These are phyloP conservation scores for Arabidopsis arenosa DNA, from an alignment of 345 rosid species.

Conservation along the genomic window DNA sequence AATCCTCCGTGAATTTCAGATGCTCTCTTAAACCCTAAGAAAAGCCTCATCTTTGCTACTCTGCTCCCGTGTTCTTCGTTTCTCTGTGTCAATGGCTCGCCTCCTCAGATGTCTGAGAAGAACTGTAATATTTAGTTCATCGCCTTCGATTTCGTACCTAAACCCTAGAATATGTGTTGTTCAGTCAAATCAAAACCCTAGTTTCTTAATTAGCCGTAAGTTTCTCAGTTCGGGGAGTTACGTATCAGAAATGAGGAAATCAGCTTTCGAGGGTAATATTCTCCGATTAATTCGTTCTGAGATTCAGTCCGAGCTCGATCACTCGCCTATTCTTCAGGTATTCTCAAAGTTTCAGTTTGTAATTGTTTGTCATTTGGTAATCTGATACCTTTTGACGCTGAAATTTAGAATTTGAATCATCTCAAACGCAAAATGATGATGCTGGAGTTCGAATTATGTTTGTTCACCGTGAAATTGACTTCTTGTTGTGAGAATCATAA, in stretches of 20 bases:
- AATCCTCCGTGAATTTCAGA: background rate
- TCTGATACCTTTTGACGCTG: background rate
- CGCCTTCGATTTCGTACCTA: constrained; percentile 11
- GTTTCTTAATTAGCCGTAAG: background rate
- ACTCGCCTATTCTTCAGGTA: constrained; percentile 48
- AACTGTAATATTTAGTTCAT: constrained; percentile 27
- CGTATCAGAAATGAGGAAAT: constrained; percentile 70
- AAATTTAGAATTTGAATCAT: background rate
- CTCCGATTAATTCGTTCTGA: constrained; percentile 66
- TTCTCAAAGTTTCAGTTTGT: background rate
- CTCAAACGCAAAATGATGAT: background rate
- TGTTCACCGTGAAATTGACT: background rate
- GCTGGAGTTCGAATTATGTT: background rate
- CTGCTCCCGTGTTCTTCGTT: constrained; percentile 12
- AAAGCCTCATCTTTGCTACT: background rate
- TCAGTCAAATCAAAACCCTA: constrained; percentile 3
- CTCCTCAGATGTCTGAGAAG: constrained; percentile 45
- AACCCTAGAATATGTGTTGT: constrained; percentile 12
- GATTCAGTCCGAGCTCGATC: constrained; percentile 73
- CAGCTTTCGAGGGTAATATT: constrained; percentile 74
- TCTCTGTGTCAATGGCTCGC: constrained; percentile 47
- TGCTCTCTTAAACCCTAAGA: constrained; percentile 35
- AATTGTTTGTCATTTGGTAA: background rate
- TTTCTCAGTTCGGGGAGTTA: constrained; percentile 52
- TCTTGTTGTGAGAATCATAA: background rate